phyloP scores from a whole-genome alignment of 176 grass and related monocot species.

The Oryza glaberrima region DNA sequence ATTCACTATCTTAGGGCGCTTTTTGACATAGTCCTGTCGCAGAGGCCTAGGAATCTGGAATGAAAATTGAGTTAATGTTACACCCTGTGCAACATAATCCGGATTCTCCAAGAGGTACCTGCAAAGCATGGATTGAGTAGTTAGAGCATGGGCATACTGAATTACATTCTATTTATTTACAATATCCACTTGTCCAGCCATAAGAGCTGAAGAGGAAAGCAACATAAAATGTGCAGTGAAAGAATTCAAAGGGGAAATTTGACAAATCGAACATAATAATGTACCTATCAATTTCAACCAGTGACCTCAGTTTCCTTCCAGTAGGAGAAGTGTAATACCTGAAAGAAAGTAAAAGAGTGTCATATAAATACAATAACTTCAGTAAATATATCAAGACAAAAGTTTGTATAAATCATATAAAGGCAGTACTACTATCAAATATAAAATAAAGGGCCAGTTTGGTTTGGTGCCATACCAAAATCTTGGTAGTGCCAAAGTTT shows the following conservation, averaged over 20 bases:
- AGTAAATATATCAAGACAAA: constrained; percentile 22
- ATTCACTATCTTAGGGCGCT: constrained; percentile 46
- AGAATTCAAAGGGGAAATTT: background rate
- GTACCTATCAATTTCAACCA: constrained; percentile 81
- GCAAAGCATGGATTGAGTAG: constrained; percentile 36
- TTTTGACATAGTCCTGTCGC: constrained; percentile 74
- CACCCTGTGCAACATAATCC: constrained; percentile 54
- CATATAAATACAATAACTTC: constrained; percentile 16
- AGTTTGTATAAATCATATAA: background rate
- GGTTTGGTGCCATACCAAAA: too few species aligned
- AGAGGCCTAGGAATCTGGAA: constrained; percentile 82
- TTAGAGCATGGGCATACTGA: constrained; percentile 28
- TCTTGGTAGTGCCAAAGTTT: too few species aligned
- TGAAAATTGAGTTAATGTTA: constrained; percentile 70
- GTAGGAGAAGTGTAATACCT: constrained; percentile 80
- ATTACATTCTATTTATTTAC: constrained; percentile 15
- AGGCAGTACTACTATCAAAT: background rate
- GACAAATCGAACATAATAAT: background rate
- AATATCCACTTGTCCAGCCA: constrained; percentile 20
- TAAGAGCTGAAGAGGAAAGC: constrained; percentile 16
- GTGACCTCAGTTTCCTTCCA: constrained; percentile 69
- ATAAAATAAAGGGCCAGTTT: background rate
- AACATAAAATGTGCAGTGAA: constrained; percentile 5
- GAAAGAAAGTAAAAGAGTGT: constrained; percentile 39
- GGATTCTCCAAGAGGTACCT: constrained; percentile 73